A percentile compares a stretch with the other conserved stretches of the same genome.
Conservation (phyloP, 208 protist genomes). For the Crithidia brevicula region DNA sequence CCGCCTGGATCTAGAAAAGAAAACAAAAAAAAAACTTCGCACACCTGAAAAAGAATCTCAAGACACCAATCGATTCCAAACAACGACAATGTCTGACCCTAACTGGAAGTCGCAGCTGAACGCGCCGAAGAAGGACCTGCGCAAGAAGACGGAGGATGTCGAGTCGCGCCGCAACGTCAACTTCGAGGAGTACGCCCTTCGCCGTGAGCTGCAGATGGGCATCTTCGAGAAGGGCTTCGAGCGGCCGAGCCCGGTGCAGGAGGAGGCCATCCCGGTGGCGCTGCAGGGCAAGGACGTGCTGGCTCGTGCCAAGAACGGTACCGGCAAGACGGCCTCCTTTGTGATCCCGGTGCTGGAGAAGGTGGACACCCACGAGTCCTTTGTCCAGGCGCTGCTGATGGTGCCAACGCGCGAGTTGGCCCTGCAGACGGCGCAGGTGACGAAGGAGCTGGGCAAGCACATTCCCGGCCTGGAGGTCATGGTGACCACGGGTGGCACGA, state of each 20-base stretch:
- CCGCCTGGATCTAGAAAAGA: no score
- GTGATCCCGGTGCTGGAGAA: slow-evolving; percentile 98
- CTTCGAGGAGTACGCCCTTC: slow-evolving; percentile 98
- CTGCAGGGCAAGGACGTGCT: slow-evolving; percentile 97
- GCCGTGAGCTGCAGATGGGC: slow-evolving; percentile 98
- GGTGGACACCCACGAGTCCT: slow-evolving; percentile 90
- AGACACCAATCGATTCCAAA: slow-evolving; percentile 13
- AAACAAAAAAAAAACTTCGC: slow-evolving; percentile 3
- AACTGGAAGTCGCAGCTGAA: slow-evolving; percentile 88
- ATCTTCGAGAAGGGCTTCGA: slow-evolving; percentile 99
- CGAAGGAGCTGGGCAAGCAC: slow-evolving; percentile 98
- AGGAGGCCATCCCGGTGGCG: slow-evolving; percentile 98
- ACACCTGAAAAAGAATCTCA: slow-evolving; percentile 11
- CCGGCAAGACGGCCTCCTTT: slow-evolving; percentile 99
- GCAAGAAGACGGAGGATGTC: slow-evolving; percentile 98
- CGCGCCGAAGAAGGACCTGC: slow-evolving; percentile 76
- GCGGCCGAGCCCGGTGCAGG: slow-evolving; percentile 98
- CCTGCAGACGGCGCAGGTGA: slow-evolving; percentile 98
- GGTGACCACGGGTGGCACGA: slow-evolving; percentile 98
- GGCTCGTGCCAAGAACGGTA: slow-evolving; percentile 99
- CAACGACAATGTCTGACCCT: slow-evolving; percentile 60
- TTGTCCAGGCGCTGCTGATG: slow-evolving; percentile 98
- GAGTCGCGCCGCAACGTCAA: slow-evolving; percentile 97
- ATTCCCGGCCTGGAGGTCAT: slow-evolving; percentile 95
- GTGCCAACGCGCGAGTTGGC: slow-evolving; percentile 99